A percentile compares a stretch with the other conserved stretches of the same genome.
Evolutionary conservation across 768 basidiomycete genomes (phyloP).

Genomic region (Ephemerocybe angulata): DNA sequence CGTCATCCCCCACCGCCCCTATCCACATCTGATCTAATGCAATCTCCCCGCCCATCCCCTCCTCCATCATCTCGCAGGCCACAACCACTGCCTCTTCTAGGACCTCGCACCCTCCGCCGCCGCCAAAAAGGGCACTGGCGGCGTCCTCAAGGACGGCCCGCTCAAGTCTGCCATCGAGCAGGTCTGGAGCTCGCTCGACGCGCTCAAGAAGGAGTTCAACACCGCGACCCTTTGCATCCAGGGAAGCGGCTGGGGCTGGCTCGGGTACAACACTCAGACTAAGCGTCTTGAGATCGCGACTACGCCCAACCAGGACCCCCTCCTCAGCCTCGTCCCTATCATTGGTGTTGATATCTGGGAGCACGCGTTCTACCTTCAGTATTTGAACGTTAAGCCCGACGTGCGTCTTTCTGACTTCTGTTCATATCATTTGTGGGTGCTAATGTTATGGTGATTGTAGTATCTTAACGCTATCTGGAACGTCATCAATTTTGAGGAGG

Average conservation of each 20-base stretch:
- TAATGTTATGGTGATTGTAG: constrained; percentile 33
- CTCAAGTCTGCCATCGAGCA: constrained; percentile 62
- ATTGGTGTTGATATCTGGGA: constrained; percentile 96
- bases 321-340: constrained; percentile 56
- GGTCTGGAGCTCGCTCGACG: constrained; percentile 68
- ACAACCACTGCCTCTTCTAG: constrained; percentile 91
- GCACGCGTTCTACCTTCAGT: constrained; percentile 84
- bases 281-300: constrained; percentile 83
- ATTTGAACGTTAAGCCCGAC: constrained; percentile 28
- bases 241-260: constrained; percentile 96
- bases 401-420: background rate
- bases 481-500: constrained; percentile 94
- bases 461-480: constrained; percentile 95
- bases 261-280: constrained; percentile 66
- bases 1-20: too few relatives aligned
- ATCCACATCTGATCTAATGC: too few relatives aligned
- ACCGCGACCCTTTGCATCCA: constrained; percentile 82
- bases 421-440: constrained; percentile 40
- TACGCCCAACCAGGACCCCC: constrained; percentile 75
- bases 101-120: constrained; percentile 74
- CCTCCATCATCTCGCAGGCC: constrained; percentile 78
- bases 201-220: constrained; percentile 79
- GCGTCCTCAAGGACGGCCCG: constrained; percentile 54
- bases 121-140: too few relatives aligned
- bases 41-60: too few relatives aligned